Conservation (phyloP, 495 filamentous ascomycete species). For the Aspergillus conjunctus region DNA sequence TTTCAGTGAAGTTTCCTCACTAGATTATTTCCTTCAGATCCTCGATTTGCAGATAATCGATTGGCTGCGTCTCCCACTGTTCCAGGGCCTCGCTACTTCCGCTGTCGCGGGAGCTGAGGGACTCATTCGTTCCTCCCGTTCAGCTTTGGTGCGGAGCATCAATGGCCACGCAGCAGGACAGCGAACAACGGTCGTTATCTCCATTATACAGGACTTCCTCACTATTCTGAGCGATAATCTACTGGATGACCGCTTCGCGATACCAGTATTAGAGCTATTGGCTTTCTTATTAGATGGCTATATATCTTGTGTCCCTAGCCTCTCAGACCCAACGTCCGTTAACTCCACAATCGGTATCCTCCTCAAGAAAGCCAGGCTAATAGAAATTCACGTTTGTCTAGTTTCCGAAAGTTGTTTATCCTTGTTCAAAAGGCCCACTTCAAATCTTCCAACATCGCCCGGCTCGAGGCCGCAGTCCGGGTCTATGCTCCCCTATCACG, state of each 20-base stretch:
- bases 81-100: slow-evolving; percentile 79
- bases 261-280: slow-evolving; percentile 74
- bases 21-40: slow-evolving; percentile 48
- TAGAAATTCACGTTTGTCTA: slow-evolving; percentile 25
- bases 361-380: not conserved
- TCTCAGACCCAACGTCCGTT: slow-evolving; percentile 29
- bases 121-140: slow-evolving; percentile 71
- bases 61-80: slow-evolving; percentile 50
- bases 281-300: slow-evolving; percentile 68
- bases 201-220: slow-evolving; percentile 45
- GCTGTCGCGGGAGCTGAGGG: slow-evolving; percentile 83
- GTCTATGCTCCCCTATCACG: slow-evolving; percentile 70
- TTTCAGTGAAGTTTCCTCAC: slow-evolving; percentile 47
- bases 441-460: slow-evolving; percentile 75
- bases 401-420: slow-evolving; percentile 63
- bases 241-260: slow-evolving; percentile 66
- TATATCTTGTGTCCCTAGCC: slow-evolving; percentile 20
- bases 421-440: slow-evolving; percentile 76
- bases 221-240: slow-evolving; percentile 49
- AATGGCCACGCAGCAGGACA: slow-evolving; percentile 41
- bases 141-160: slow-evolving; percentile 60
- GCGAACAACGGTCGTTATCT: slow-evolving; percentile 31
- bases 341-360: not conserved
- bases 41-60: slow-evolving; percentile 39
- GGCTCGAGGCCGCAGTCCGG: slow-evolving; percentile 74